Conservation (phyloP, 768 basidiomycete genomes). For the Thelephora ganbajun region DNA sequence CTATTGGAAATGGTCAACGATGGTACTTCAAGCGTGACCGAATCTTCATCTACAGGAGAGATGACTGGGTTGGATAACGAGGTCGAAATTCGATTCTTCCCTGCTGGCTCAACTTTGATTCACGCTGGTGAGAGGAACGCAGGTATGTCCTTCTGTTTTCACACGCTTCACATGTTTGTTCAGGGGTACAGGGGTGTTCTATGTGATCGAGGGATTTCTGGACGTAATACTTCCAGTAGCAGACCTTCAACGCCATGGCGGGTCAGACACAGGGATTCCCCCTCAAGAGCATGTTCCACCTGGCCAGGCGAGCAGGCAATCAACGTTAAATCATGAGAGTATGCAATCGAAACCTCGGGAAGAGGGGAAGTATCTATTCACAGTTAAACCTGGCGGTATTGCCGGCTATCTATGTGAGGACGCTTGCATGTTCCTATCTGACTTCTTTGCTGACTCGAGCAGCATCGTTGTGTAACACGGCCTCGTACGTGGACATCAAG, state of each 20-base stretch:
- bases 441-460: neutral
- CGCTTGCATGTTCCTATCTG: neutral
- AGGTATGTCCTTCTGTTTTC: constrained; percentile 27
- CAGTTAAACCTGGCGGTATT: constrained; percentile 93
- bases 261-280: too few relatives aligned
- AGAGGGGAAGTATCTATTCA: constrained; percentile 60
- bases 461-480: constrained; percentile 84
- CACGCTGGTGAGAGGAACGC: constrained; percentile 84
- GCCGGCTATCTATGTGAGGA: constrained; percentile 81
- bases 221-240: constrained; percentile 70
- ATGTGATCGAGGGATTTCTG: constrained; percentile 90
- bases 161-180: neutral
- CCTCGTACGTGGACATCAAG: constrained; percentile 92
- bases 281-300: constrained; percentile 9
- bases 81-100: constrained; percentile 89
- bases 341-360: neutral
- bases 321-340: constrained; percentile 1
- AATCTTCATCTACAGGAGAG: constrained; percentile 32
- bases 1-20: constrained; percentile 63
- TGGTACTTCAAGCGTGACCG: constrained; percentile 46
- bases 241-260: neutral
- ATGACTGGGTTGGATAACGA: constrained; percentile 86
- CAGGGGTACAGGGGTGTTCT: constrained; percentile 53
- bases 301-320: constrained; percentile 5
- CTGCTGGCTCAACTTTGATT: constrained; percentile 73